phyloP scores from a whole-genome alignment of 2,329 filamentous ascomycete genomes.

The Ceratocystis huliohia region DNA sequence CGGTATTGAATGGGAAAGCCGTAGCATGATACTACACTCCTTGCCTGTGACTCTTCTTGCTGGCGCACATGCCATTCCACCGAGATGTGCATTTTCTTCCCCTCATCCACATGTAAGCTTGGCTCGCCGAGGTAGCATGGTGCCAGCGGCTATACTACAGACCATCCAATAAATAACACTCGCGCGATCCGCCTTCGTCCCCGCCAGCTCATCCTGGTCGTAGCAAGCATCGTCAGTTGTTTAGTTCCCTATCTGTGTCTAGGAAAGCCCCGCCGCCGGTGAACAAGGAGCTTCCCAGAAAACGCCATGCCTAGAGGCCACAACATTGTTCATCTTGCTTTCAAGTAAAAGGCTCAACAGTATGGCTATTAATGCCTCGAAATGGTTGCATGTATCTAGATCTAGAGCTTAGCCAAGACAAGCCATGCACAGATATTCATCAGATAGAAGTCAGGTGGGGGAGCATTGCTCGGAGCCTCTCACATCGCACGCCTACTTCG shows the following conservation, averaged over 20 bases:
- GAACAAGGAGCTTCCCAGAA: background rate
- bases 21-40: background rate
- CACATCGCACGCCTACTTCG: too few relatives aligned
- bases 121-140: background rate
- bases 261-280: background rate
- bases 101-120: background rate
- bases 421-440: too few relatives aligned
- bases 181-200: background rate
- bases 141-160: background rate
- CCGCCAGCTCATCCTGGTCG: background rate
- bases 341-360: too few relatives aligned
- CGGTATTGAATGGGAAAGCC: background rate
- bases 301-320: background rate
- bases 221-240: background rate
- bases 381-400: too few relatives aligned
- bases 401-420: too few relatives aligned
- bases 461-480: too few relatives aligned
- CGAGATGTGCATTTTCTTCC: background rate
- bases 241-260: background rate
- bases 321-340: too few relatives aligned
- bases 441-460: too few relatives aligned
- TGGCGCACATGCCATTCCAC: constrained; percentile 8
- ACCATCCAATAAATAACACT: background rate
- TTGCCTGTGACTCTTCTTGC: background rate
- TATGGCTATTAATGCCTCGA: too few relatives aligned